Base-by-base conservation (phyloP, 345 rosid species). In the Citrus unshiu region DNA sequence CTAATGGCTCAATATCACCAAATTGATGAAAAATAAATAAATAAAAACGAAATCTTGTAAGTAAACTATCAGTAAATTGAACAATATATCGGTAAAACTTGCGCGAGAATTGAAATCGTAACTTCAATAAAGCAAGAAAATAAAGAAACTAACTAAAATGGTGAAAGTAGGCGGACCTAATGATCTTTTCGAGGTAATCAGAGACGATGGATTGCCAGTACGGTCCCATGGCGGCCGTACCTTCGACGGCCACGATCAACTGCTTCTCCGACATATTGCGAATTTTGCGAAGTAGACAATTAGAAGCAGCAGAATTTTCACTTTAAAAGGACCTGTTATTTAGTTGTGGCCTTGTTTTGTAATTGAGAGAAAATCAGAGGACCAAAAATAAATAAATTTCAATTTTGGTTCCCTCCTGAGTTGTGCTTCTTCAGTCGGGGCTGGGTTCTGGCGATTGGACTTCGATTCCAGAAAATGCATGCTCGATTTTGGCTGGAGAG, bases 181-280 rank as follows among this genome's bases (percentile, higher is more conserved):
- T 87, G 18, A 94, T 96, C 86, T 96, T 96, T 25, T 92, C 94
- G 56, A 96, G 91, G 82, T 96, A 96, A 83, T 96, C 97, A 59
- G 93, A 88, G 68, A 92, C 77, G 29, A 96, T 79, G 74, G 87
- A 80, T 2, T 86, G 82, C 98, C 99, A 96, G 87, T 85, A 90
- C 43, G 97, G 95, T 14, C 98, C 99, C 90, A 96, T 81, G 57
- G 98, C 97, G 0, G 97, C 97, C 6, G 98, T 94, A 56, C 94
- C 93, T 89, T 96, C 99, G 18, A 93, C 87, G 73, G 89, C 97
- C 60, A 96, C 91, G 88, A 93, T 93, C 82, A 94, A 86, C 87
- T 94, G 95, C 65, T 84, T 94, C 87, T 90, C 90, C 82, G 93
- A 87, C 94, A 91, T 90, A 25, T n/a, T 68, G 16, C 59, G 32